Percentiles rank a stretch among this genome's conserved stretches.
phyloP scores from a whole-genome alignment of 805 yeast genomes.

The Komagataella ulmi region DNA sequence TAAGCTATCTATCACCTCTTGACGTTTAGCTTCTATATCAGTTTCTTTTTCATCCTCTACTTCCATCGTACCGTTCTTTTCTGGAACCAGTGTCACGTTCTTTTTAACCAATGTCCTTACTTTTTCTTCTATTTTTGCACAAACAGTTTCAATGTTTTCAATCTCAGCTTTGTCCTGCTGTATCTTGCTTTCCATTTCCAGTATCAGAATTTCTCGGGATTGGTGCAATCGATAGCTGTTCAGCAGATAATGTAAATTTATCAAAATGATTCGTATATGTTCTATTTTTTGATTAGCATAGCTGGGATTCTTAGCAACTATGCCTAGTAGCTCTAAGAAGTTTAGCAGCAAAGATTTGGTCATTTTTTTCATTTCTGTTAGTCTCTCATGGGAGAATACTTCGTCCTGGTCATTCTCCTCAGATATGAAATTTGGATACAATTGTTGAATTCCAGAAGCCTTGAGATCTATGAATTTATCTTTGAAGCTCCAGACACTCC shows the following conservation, averaged over 20 bases:
- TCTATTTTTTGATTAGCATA: conserved; percentile 51
- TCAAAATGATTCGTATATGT: conserved; percentile 63
- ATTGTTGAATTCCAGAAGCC: conserved; percentile 66
- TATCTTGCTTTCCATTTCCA: conserved; percentile 53
- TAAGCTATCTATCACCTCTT: conserved; percentile 24
- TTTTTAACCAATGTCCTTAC: conserved; percentile 8
- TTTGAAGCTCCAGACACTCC: conserved; percentile 74
- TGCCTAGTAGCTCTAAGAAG: conserved; percentile 71
- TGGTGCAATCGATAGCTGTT: conserved; percentile 95
- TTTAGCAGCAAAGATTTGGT: conserved; percentile 68
- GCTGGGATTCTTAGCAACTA: conserved; percentile 62
- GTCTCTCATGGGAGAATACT: conserved; percentile 33
- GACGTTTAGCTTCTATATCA: conserved; percentile 26
- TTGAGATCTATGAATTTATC: conserved; percentile 68
- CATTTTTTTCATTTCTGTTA: conserved; percentile 66
- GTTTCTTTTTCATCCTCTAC: conserved; percentile 28
- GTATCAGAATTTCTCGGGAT: conserved; percentile 75
- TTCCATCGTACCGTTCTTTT: conserved; percentile 45
- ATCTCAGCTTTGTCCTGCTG: conserved; percentile 28
- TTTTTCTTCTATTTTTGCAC: conserved; percentile 23
- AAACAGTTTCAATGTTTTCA: conserved; percentile 24
- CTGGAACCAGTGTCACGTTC: conserved; percentile 61
- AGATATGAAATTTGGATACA: conserved; percentile 26
- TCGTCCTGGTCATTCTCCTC: conserved; percentile 21
- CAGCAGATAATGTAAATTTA: conserved; percentile 83